Evolutionary conservation across 148 eudicot genomes (phyloP), one percentile per base, ranked within the genome.

Genomic region (Agrostemma githago): DNA sequence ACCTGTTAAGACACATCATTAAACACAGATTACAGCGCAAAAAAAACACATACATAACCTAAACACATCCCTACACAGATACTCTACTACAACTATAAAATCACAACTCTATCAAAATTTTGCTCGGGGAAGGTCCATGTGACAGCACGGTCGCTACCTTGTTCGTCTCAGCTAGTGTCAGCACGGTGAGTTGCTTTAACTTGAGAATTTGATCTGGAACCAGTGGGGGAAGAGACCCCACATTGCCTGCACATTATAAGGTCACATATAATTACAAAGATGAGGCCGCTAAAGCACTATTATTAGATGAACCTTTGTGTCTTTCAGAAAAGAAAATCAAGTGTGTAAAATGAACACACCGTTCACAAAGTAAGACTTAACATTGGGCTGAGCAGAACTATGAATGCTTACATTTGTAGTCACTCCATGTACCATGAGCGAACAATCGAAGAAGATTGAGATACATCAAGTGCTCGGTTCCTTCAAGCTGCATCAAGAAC

Each of bases 391-490:
- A 63, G 44, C 16, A 51, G 41, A 46, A 19, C 20, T n/a, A 2
- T 3, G 40, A 63, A 72, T 69, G 42, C 93, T 83, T 89, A 94
- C 98, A 86, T 85, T 94, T 94, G 79, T 94, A 94, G 74, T 89
- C 97, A 74, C 86, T 94, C 98, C 98, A 94, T 56, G 98, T 91
- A 65, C 98, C 97, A 79, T 94, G 86, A 68, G 98, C 96, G 84
- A 89, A 94, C 81, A 94, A 72, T 26, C 90, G 93, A 72, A 94
- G 97, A 84, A 94, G 83, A 84, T 87, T 93, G 57, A 94, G 85
- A 72, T 88, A 88, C 64, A 62, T 75, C 61, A 92, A 77, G 72
- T 86, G 78, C 78, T 89, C 97, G 5, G 91, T 88, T 76, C 97
- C 97, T 72, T 87, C 87, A 76, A 94, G 97, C 98, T 94, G 96